phyloP scores from a whole-genome alignment of 1,284 basidiomycete genomes.

The Naganishia sp. region DNA sequence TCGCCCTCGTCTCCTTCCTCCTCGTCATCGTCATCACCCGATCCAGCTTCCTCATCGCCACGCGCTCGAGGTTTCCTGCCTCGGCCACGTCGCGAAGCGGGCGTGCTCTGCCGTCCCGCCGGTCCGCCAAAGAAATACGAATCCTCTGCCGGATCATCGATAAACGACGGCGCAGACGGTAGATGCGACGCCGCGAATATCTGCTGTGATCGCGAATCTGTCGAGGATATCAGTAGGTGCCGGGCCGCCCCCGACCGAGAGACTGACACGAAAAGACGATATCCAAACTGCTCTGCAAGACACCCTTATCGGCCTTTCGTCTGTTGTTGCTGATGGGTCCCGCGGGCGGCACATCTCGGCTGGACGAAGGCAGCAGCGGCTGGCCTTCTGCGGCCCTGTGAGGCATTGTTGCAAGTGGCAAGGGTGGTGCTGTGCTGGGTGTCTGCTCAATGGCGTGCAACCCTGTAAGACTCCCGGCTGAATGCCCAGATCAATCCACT shows the following conservation, averaged over 20 bases:
- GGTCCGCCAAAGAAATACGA: conserved; percentile 25
- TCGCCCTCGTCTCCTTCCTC: conserved; percentile 33
- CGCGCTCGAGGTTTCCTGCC: neutral
- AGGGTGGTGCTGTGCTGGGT: neutral
- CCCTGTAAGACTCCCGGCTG: neutral
- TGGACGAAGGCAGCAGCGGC: conserved; percentile 22
- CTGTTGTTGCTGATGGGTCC: conserved; percentile 16
- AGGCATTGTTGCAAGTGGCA: neutral
- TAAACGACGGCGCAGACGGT: conserved; percentile 50
- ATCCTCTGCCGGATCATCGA: conserved; percentile 37
- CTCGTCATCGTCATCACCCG: conserved; percentile 37
- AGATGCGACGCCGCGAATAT: conserved; percentile 44
- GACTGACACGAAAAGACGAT: conserved; percentile 53
- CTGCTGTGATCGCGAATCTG: conserved; percentile 53
- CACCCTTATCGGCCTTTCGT: conserved; percentile 32
- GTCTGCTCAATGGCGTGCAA: neutral
- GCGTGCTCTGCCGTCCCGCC: conserved; percentile 19
- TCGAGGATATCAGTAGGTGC: neutral
- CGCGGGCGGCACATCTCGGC: conserved; percentile 13
- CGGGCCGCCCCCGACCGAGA: neutral
- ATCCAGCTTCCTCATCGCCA: conserved; percentile 28
- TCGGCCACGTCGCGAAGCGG: conserved; percentile 1
- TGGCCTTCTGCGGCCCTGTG: conserved; percentile 19
- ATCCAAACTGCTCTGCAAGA: conserved; percentile 50
- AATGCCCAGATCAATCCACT: neutral